These are phyloP conservation scores for Penicillium steckii DNA, from an alignment of 495 filamentous ascomycete species.

Conservation along the genomic window DNA sequence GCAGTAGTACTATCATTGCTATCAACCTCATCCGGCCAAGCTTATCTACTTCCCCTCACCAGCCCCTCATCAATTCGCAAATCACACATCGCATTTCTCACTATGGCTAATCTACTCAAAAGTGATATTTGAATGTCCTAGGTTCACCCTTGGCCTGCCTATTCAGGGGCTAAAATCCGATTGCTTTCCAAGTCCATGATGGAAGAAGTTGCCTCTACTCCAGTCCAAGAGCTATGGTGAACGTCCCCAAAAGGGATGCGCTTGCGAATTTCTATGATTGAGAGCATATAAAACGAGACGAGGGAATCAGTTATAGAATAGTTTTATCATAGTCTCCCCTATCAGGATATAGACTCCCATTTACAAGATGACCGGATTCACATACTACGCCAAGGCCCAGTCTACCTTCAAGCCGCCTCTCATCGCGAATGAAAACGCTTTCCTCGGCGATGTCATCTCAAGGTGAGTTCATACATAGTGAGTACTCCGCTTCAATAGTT, in stretches of 20 bases:
- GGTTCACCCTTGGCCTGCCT: not conserved
- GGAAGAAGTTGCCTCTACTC: not conserved
- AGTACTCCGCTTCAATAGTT: no score
- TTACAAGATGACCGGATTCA: constrained; percentile 39
- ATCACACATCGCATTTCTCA: not conserved
- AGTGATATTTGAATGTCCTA: no score
- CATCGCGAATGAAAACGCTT: constrained; percentile 75
- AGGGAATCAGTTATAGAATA: not conserved
- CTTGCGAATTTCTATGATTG: not conserved
- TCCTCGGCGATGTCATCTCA: constrained; percentile 62
- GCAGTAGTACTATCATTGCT: not conserved
- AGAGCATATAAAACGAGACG: no score
- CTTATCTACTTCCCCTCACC: not conserved
- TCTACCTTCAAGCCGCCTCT: constrained; percentile 66
- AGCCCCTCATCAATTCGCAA: not conserved
- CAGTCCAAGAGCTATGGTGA: not conserved
- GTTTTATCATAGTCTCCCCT: not conserved
- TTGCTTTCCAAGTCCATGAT: not conserved
- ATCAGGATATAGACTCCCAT: constrained; percentile 2
- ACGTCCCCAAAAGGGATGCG: not conserved
- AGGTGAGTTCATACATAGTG: constrained; percentile 38
- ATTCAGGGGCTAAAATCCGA: not conserved
- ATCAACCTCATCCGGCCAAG: not conserved
- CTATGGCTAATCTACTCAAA: not conserved
- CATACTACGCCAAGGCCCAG: constrained; percentile 60